Conservation (phyloP, 2,329 filamentous ascomycete species). For the Coleophoma crateriformis region DNA sequence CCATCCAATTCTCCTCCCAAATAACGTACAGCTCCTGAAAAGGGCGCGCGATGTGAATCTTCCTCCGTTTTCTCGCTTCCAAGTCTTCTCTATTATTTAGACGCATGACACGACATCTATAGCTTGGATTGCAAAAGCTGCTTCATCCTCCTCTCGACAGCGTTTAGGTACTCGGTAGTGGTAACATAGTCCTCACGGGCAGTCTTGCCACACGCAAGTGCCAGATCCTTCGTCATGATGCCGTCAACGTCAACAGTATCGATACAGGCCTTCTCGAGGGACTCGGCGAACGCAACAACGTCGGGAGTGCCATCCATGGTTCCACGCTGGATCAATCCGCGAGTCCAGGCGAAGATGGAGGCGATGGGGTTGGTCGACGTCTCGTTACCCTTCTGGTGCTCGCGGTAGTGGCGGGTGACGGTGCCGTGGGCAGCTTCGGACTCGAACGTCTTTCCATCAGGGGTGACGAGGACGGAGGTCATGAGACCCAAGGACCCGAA, state of each 20-base stretch:
- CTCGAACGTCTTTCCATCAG: slow-evolving; percentile 94
- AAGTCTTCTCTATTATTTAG: too few species aligned
- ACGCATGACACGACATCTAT: slow-evolving; percentile 28
- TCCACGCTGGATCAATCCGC: slow-evolving; percentile 87
- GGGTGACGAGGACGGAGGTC: slow-evolving; percentile 96
- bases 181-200: slow-evolving; percentile 82
- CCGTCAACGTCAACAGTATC: slow-evolving; percentile 91
- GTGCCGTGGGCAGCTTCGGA: slow-evolving; percentile 97
- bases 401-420: slow-evolving; percentile 96
- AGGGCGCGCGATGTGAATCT: too few species aligned
- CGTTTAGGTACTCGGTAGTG: slow-evolving; percentile 84
- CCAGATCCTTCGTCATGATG: slow-evolving; percentile 99
- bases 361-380: slow-evolving; percentile 99
- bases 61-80: too few species aligned
- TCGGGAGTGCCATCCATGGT: slow-evolving; percentile 91
- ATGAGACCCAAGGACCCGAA: slow-evolving; percentile 97
- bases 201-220: slow-evolving; percentile 88
- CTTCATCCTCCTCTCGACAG: slow-evolving; percentile 88
- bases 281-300: slow-evolving; percentile 84
- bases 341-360: slow-evolving; percentile 98
- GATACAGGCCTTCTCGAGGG: slow-evolving; percentile 85
- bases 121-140: slow-evolving; percentile 71
- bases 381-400: slow-evolving; percentile 96
- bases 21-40: too few species aligned
- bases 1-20: too few species aligned